phyloP scores from a whole-genome alignment of 2,329 filamentous ascomycete species.

The Trichoderma sp. region DNA sequence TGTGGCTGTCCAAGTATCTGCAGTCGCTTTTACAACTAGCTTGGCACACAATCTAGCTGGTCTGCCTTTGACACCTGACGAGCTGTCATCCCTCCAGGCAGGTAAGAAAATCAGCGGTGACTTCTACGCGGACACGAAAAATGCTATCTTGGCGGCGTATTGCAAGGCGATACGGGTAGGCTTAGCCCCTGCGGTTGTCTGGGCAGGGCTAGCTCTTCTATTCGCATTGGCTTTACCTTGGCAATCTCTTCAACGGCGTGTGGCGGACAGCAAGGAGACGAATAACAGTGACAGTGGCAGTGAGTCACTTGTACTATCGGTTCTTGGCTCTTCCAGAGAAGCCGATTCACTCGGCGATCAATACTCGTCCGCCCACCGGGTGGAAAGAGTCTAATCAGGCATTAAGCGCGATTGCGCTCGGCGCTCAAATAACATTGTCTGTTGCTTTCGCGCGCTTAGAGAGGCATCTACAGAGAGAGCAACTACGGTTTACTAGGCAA shows the following conservation, averaged over 20 bases:
- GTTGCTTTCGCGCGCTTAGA: too few relatives aligned
- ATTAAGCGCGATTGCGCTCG: not conserved
- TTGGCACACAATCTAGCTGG: not conserved
- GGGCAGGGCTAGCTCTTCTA: not conserved
- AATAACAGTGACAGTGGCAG: not conserved
- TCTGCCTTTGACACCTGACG: not conserved
- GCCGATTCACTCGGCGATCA: not conserved
- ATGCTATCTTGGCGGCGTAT: not conserved
- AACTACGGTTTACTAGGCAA: too few relatives aligned
- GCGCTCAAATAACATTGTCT: not conserved
- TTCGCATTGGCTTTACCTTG: conserved; percentile 1
- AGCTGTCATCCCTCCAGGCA: not conserved
- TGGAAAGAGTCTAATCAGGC: not conserved
- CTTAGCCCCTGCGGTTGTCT: not conserved
- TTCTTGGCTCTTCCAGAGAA: not conserved
- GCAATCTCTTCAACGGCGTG: not conserved
- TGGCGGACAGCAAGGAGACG: not conserved
- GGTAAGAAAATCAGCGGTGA: not conserved
- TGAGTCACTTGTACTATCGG: not conserved
- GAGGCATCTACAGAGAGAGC: too few relatives aligned
- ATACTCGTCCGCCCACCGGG: not conserved
- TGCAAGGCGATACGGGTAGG: not conserved
- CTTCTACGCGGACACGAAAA: not conserved
- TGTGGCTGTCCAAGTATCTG: conserved; percentile 1
- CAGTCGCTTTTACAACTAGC: not conserved